Evolutionary conservation across 73 alveolate genomes (phyloP), one percentile per base, ranked within the genome.

Genomic region (Uronychia setigera): DNA sequence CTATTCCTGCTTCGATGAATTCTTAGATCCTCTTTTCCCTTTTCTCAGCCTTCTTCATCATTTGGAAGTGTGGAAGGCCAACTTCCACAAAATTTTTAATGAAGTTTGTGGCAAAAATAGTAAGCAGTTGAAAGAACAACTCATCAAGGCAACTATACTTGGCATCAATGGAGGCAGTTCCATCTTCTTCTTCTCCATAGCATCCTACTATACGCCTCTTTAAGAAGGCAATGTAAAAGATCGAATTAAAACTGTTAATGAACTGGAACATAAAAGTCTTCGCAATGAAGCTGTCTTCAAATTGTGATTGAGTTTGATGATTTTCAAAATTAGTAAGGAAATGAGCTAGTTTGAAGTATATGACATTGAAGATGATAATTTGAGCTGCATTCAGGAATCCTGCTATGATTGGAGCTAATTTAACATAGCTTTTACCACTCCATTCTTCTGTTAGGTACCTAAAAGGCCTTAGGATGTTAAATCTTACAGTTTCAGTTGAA

Each of bases 181-280:
- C 67, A 46, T 46, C 67, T 46, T 46, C 67, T n/a, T n/a, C n/a
- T 19, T 46, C 67, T 19, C 67, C 67, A 19, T 46, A 46, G 19
- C 93, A 87, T 1, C 93, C 93, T 26, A 75, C 85, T 26, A 26
- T 33, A 0, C 31, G 33, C 31, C 84, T 80, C 31, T 87, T 87
- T 1, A 93, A 80, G 78, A 93, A 93, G 1, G 97, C 93, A 33
- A 92, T 93, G 33, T 90, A 90, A 77, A 88, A 93, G 32, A 91
- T 74, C 27, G 95, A 91, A 74, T 85, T 93, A 81, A 90, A 93
- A 27, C 88, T 67, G 74, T 93, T 93, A 77, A 87, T 88, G 80
- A 93, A 93, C 85, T 77, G 80, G 79, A 93, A 93, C 30, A 91
- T 82, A 82, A 80, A 90, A 1, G 87, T 78, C 76, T 93, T 93